Evolutionary conservation across 2,329 filamentous ascomycete genomes (phyloP), one percentile per base, ranked within the genome.

Genomic region (Diaporthe vaccinii): DNA sequence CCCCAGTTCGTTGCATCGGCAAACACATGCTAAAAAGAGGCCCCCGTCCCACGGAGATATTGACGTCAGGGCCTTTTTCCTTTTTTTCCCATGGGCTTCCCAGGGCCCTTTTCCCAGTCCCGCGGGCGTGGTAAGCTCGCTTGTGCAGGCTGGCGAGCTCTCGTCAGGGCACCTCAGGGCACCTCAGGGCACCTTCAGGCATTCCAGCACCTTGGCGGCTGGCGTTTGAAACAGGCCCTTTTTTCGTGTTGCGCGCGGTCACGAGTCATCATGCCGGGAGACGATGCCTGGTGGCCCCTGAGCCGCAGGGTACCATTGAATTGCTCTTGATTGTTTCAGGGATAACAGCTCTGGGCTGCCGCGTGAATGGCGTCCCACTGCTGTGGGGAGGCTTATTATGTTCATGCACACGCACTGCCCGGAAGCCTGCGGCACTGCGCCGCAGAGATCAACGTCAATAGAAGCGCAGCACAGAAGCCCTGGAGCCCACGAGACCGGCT

Each of bases 251-350:
- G 68, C 59, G 74, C 74, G 59, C 74, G 17, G 1, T 34, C 69
- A 68, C 74, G 74, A 75, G 53, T 75, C 74, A 75, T 44, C 65
- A 69, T 69, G 65, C 65, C 34, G 31, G 65, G 49, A 22, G 65
- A 2, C 28, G 20, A 17, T 53, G 46, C 65, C 65, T 69, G 65
- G 34, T 41, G 46, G 65, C 65, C 65, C 65, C 65, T 69, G 65
- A 69, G 49, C 65, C 65, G 65, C 65, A 69, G 65, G 65, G 65
- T 69, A 69, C 46, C 49, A 39, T 53, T 14, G 49, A 55, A 55
- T 41, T 69, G 65, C 31, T 69, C 65, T 69, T 55, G 34, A 55
- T 69, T 55, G 49, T 55, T 41, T 55, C 65, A 69, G 65, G 65
- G 65, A 69, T 69, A n/a, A 69, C 49, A 69, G 65, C 65, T 69